A percentile compares a stretch with the other conserved stretches of the same genome.
Evolutionary conservation across 2,329 filamentous ascomycete species (phyloP).

Genomic region (Fusarium guadeloupense): DNA sequence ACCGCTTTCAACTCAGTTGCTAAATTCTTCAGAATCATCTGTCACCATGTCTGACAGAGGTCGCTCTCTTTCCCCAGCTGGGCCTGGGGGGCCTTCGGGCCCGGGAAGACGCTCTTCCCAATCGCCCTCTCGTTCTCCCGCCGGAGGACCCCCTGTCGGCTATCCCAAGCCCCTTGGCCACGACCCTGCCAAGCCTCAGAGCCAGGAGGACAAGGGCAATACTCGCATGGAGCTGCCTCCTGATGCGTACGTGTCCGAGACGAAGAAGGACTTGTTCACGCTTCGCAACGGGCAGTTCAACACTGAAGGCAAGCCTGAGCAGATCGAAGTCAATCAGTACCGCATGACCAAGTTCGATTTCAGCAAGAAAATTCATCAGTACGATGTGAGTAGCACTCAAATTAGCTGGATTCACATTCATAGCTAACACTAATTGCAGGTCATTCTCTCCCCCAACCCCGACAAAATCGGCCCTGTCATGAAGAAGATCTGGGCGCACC

Average conservation of each 20-base stretch:
- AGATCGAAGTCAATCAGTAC: slow-evolving; percentile 77
- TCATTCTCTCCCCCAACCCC: slow-evolving; percentile 69
- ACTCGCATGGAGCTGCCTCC: slow-evolving; percentile 66
- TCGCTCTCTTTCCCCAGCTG: slow-evolving; percentile 39
- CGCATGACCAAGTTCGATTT: slow-evolving; percentile 68
- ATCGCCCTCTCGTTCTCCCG: slow-evolving; percentile 31
- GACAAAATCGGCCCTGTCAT: slow-evolving; percentile 72
- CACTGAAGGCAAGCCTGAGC: slow-evolving; percentile 62
- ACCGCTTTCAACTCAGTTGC: not conserved
- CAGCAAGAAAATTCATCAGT: slow-evolving; percentile 76
- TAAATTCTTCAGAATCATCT: slow-evolving; percentile 8
- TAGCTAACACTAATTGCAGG: slow-evolving; percentile 53
- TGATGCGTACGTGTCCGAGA: slow-evolving; percentile 60
- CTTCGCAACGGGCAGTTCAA: slow-evolving; percentile 59
- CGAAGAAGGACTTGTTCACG: slow-evolving; percentile 48
- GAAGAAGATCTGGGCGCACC: slow-evolving; percentile 79
- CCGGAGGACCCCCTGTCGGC: slow-evolving; percentile 29
- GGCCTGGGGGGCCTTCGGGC: slow-evolving; percentile 25
- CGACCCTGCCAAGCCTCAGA: slow-evolving; percentile 54
- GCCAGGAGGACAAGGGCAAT: slow-evolving; percentile 48
- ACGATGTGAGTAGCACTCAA: slow-evolving; percentile 73
- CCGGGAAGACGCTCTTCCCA: slow-evolving; percentile 29
- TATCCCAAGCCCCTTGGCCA: slow-evolving; percentile 50
- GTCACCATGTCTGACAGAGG: slow-evolving; percentile 48
- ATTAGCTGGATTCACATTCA: not conserved